Evolutionary conservation across 768 basidiomycete species (phyloP).

Genomic region (Boletus edulis): DNA sequence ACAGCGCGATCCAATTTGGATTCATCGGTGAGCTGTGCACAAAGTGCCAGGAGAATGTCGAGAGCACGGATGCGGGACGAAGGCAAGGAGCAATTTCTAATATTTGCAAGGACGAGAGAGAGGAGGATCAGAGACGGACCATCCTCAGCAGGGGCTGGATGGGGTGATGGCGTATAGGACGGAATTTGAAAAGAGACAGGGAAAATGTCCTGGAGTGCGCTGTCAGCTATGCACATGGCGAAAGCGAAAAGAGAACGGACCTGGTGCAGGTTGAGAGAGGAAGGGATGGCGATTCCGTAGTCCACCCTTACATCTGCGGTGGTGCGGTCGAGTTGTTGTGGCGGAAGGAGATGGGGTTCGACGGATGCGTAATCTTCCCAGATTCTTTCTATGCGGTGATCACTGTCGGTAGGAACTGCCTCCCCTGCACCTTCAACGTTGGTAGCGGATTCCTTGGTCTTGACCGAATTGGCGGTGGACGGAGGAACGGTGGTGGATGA

Average conservation of each 20-base stretch:
- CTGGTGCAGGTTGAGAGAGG: constrained; percentile 59
- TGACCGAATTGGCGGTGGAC: constrained; percentile 28
- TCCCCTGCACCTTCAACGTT: constrained; percentile 23
- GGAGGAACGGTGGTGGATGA: constrained; percentile 26
- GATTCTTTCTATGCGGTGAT: constrained; percentile 76
- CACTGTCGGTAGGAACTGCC: constrained; percentile 75
- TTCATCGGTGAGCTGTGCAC: constrained; percentile 85
- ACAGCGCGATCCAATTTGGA: constrained; percentile 92
- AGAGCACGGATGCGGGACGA: constrained; percentile 83
- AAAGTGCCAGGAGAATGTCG: constrained; percentile 82
- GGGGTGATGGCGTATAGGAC: constrained; percentile 38
- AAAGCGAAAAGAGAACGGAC: constrained; percentile 30
- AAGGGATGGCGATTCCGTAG: constrained; percentile 35
- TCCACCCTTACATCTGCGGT: constrained; percentile 56
- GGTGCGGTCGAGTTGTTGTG: constrained; percentile 40
- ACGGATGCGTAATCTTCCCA: constrained; percentile 87
- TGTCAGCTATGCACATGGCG: background rate
- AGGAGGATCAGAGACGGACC: constrained; percentile 88
- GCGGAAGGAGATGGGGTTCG: constrained; percentile 63
- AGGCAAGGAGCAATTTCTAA: constrained; percentile 83
- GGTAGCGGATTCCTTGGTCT: constrained; percentile 13
- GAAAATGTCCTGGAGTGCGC: constrained; percentile 58
- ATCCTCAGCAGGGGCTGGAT: constrained; percentile 69
- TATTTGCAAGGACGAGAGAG: constrained; percentile 82
- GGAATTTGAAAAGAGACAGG: constrained; percentile 72